Conservation (phyloP, 1,139 yeast species). For the Pichia sp. region DNA sequence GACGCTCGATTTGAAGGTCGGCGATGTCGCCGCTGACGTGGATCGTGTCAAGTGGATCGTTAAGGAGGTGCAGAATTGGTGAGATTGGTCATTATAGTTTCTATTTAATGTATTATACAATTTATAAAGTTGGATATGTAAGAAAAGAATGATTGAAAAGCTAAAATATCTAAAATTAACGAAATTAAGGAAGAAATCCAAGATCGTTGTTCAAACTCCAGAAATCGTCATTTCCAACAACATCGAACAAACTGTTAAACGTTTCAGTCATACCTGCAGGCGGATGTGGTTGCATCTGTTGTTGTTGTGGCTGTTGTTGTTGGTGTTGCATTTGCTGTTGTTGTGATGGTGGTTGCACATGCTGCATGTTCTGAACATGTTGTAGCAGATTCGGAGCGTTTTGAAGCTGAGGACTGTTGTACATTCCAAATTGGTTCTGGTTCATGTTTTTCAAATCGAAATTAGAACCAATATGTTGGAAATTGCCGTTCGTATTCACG, state of each 20-base stretch:
- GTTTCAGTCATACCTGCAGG: constrained; percentile 18
- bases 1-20: constrained; percentile 8
- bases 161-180: not conserved
- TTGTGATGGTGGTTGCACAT: too few species aligned
- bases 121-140: not conserved
- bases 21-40: constrained; percentile 12
- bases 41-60: constrained; percentile 26
- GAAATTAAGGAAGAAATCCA: constrained; percentile 38
- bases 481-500: not conserved
- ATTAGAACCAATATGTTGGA: not conserved
- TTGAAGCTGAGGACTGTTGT: not conserved
- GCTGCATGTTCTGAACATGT: too few species aligned
- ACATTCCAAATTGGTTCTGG: not conserved
- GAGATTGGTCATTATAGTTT: not conserved
- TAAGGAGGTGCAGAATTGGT: constrained; percentile 18
- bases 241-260: constrained; percentile 13
- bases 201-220: constrained; percentile 44
- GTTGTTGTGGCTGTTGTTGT: not conserved
- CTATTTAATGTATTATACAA: not conserved
- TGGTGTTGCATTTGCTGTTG: too few species aligned
- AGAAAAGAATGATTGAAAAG: not conserved
- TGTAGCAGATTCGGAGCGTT: too few species aligned
- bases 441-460: not conserved
- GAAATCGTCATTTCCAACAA: constrained; percentile 34
- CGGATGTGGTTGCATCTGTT: not conserved